Evolutionary conservation across 768 basidiomycete species (phyloP), one percentile per base, ranked within the genome.

Genomic region (Leccinum obscurum): DNA sequence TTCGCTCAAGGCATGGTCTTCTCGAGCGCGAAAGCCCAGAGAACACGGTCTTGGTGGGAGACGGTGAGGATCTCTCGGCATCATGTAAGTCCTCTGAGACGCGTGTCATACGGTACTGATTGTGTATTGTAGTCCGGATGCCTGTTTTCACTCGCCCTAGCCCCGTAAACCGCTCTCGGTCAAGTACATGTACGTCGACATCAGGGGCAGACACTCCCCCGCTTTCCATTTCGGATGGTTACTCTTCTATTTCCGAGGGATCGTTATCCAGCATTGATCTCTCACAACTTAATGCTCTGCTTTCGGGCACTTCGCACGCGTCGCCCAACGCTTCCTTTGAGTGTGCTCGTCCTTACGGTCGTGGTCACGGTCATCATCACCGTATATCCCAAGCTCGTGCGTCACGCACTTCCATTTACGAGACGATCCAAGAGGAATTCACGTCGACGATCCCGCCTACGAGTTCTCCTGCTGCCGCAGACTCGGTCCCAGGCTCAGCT

Each of bases 241-340:
- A 87, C 1, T 89, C 85, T 2, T 75, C 81, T 0, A 73, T 85
- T 51, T 88, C 86, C 0, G 88, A 85, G 5, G 87, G 86, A 32
- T 92, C 90, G 0, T 84, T 89, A 69, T 90, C 88, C 0, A 91
- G 90, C 73, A 85, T 92, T 58, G 90, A 93, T 70, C 70, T 92
- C 3, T 79, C 81, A 0, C 84, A 85, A 2, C 71, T 93, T 57
- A 85, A 85, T 62, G 63, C 76, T 4, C 71, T 84, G 17, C 79
- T 93, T 17, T 71, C 85, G 4, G 86, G 85, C 51, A 70, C 80
- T 0, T 82, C 85, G 0, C 78, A 84, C 44, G 84, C 86, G 0
- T 68, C 77, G 34, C 77, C 83, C 9, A 80, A 70, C 20, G 73
- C 72, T 8, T 73, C 77, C 3, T 75, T 83, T 34, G 72, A 79